Base-by-base conservation (phyloP, 371 early-diverging fungal species). In the Mucor plumbeus region DNA sequence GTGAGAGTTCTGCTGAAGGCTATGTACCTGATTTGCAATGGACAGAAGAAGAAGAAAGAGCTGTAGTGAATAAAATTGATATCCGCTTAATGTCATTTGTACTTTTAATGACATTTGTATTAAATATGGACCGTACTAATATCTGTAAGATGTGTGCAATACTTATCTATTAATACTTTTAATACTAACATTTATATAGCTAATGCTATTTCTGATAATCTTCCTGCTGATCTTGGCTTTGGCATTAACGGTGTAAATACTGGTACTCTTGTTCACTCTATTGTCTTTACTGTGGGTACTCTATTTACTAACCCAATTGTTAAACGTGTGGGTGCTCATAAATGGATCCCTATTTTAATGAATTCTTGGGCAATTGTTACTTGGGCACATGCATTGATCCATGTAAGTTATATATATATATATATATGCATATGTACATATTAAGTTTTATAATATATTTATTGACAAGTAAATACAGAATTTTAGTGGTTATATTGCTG, bases 311-410 rank as follows among this genome's bases (percentile, higher is more conserved):
- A 79, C 39, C 75, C 85, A 60, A 67, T 88, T 53, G 84, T 82
- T 11, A 85, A 85, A 36, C 75, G 77, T 8, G 68, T 84, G 19
- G 88, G 89, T 31, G 78, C 88, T 7, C 87, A 88, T 59, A 63
- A 76, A 7, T 85, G 85, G 80, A 85, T 88, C 36, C 88, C 88
- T 0, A 72, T 85, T 50, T 65, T 90, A 17, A 88, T 90, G 88
- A 71, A 68, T n/a, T 54, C 82, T 19, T 90, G 88, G 88, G 90
- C 87, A 10, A 53, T 84, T 14, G 78, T 83, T 0, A 86, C 87
- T 1, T 85, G 85, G 69, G 71, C 75, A 6, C 84, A 76, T 40
- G 67, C 67, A 15, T 59, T 77, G 33, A 43, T 75, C 7, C 67
- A 71, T 63, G 78, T 73, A 72, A 55, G 71, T 59, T 17, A 19